Evolutionary conservation across 2,329 filamentous ascomycete species (phyloP).

Genomic region (Beauveria sp.): DNA sequence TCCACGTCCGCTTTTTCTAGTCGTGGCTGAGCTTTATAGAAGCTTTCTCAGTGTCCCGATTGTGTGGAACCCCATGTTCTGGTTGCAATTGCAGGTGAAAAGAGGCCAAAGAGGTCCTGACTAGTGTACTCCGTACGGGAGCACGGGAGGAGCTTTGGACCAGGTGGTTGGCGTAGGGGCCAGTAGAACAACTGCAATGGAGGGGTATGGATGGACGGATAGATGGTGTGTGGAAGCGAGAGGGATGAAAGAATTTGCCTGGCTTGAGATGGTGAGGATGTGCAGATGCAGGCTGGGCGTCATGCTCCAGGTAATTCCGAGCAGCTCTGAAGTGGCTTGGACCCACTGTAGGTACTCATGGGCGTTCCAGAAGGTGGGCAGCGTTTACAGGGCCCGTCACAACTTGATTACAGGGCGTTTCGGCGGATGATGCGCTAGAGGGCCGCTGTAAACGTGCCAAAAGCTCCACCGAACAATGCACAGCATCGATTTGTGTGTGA

Average conservation of each 20-base stretch:
- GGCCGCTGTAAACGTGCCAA: not conserved
- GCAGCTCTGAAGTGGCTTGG: no score
- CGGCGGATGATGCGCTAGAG: not conserved
- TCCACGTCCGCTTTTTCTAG: slow-evolving; percentile 1
- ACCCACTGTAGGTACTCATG: not conserved
- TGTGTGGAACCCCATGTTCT: slow-evolving; percentile 3
- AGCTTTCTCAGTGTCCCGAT: slow-evolving; percentile 4
- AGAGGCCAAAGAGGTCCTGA: slow-evolving; percentile 1
- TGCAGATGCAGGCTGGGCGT: no score
- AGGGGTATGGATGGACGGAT: not conserved
- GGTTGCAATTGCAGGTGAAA: not conserved
- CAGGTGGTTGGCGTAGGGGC: not conserved
- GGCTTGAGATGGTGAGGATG: no score
- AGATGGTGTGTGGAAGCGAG: not conserved
- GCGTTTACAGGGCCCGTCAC: not conserved
- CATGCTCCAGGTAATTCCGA: no score
- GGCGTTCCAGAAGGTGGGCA: not conserved
- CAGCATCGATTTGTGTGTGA: no score
- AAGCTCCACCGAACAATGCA: no score
- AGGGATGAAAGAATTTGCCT: no score
- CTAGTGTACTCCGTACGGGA: not conserved
- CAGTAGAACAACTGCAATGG: not conserved
- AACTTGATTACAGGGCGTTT: not conserved
- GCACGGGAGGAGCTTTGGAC: not conserved
- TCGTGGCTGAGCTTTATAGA: not conserved